Conservation (phyloP, 805 yeast genomes). For the Metschnikowia amazonensis region DNA sequence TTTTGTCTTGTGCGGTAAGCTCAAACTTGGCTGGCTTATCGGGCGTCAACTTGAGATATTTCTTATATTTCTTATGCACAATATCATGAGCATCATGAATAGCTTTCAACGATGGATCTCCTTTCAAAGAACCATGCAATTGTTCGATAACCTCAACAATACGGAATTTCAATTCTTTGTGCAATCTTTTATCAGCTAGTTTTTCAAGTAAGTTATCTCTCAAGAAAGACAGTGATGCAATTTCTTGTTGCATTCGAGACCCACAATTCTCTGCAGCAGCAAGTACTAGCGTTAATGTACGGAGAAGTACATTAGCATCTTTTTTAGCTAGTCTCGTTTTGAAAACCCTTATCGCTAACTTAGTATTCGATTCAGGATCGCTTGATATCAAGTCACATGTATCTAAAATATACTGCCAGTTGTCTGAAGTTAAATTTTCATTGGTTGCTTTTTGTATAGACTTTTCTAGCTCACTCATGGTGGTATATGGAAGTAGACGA, state of each 20-base stretch:
- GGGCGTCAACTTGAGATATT: constrained; percentile 38
- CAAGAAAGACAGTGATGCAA: constrained; percentile 36
- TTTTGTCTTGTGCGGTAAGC: constrained; percentile 42
- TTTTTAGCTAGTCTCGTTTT: constrained; percentile 24
- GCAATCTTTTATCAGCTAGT: constrained; percentile 56
- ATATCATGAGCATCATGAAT: constrained; percentile 59
- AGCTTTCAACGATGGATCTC: constrained; percentile 73
- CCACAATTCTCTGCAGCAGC: constrained; percentile 46
- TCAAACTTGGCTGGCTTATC: constrained; percentile 56
- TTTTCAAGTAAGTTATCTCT: constrained; percentile 33
- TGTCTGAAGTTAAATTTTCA: constrained; percentile 38
- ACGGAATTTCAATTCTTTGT: constrained; percentile 60
- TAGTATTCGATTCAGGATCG: constrained; percentile 37
- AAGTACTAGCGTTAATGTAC: constrained; percentile 34
- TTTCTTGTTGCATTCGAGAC: constrained; percentile 42
- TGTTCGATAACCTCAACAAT: constrained; percentile 67
- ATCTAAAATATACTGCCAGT: constrained; percentile 43
- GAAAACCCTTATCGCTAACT: constrained; percentile 27
- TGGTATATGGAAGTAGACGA: neutral
- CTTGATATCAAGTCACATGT: constrained; percentile 37
- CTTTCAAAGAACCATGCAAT: constrained; percentile 57
- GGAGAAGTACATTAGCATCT: constrained; percentile 40
- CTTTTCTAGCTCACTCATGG: constrained; percentile 16
- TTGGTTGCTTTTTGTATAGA: constrained; percentile 38
- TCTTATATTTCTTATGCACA: constrained; percentile 39